These are phyloP conservation scores for Turnera subulata DNA, from an alignment of 345 rosid genomes.

Conservation along the genomic window DNA sequence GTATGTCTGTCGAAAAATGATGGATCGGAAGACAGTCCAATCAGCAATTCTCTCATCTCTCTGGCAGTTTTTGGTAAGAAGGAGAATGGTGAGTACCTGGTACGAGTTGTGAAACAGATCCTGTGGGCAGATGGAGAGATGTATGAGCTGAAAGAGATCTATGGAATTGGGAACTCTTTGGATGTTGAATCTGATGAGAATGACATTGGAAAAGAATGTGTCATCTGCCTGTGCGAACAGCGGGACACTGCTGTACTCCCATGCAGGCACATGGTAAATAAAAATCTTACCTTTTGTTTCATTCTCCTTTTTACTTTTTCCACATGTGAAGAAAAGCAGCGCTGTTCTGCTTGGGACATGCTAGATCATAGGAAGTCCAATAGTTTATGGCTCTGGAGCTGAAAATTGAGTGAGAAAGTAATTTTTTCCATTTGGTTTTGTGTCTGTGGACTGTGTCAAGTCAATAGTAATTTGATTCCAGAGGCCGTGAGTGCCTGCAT, in stretches of 20 bases:
- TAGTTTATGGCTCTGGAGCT: too few relatives aligned
- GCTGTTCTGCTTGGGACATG: too few relatives aligned
- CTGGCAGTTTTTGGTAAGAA: slow-evolving; percentile 73
- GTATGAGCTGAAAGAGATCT: slow-evolving; percentile 92
- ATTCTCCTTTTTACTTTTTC: not conserved
- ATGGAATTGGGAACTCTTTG: slow-evolving; percentile 82
- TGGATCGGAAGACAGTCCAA: slow-evolving; percentile 15
- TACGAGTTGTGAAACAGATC: slow-evolving; percentile 69
- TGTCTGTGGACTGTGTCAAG: too few relatives aligned
- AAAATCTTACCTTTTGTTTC: not conserved
- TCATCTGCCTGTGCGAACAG: slow-evolving; percentile 88
- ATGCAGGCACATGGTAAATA: slow-evolving; percentile 89
- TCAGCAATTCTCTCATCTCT: slow-evolving; percentile 64
- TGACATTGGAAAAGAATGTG: slow-evolving; percentile 89
- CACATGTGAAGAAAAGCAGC: not conserved
- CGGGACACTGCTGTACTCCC: slow-evolving; percentile 93
- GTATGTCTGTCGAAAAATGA: slow-evolving; percentile 22
- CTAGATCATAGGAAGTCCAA: too few relatives aligned
- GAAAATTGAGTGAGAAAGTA: too few relatives aligned
- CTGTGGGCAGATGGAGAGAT: slow-evolving; percentile 71
- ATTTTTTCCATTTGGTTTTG: too few relatives aligned
- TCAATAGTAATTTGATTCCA: too few relatives aligned
- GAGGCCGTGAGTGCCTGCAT: too few relatives aligned
- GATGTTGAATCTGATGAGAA: slow-evolving; percentile 65
- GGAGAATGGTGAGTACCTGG: slow-evolving; percentile 52